These are phyloP conservation scores for Penicillium tannophilum DNA, from an alignment of 495 filamentous ascomycete species.

Conservation along the genomic window DNA sequence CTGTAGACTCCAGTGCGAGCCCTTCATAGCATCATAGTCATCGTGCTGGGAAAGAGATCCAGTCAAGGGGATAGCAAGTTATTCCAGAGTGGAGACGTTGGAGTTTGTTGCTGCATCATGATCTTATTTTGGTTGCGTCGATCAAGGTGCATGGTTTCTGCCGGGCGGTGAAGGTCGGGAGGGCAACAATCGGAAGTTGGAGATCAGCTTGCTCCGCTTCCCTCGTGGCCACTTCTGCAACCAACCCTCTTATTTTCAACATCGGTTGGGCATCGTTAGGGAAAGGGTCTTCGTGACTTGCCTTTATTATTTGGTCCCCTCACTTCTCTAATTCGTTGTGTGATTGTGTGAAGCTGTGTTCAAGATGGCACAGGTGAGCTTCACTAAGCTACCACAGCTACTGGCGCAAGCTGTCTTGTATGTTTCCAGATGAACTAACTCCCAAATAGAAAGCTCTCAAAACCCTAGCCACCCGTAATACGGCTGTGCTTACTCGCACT, in stretches of 20 bases:
- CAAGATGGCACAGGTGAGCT: slow-evolving; percentile 41
- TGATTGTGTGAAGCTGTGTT: neutral
- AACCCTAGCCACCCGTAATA: slow-evolving; percentile 82
- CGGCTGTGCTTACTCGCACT: slow-evolving; percentile 70
- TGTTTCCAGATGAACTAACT: slow-evolving; percentile 13
- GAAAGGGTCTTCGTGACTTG: too few relatives aligned
- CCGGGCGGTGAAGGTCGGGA: slow-evolving; percentile 32
- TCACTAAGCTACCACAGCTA: neutral
- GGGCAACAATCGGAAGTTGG: slow-evolving; percentile 29
- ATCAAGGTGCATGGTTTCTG: slow-evolving; percentile 20
- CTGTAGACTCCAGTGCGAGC: slow-evolving; percentile 11
- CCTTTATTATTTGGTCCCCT: neutral
- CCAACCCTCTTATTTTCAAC: too few relatives aligned
- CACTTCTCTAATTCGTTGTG: neutral
- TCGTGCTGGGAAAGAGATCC: slow-evolving; percentile 8
- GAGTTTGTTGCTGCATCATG: slow-evolving; percentile 2
- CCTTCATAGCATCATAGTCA: slow-evolving; percentile 18
- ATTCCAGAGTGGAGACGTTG: slow-evolving; percentile 12
- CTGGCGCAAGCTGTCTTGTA: neutral
- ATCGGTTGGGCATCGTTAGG: too few relatives aligned
- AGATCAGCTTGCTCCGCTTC: neutral
- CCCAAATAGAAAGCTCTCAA: slow-evolving; percentile 83
- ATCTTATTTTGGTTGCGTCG: slow-evolving; percentile 33
- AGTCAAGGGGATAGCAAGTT: slow-evolving; percentile 1
- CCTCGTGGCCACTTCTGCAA: neutral